A percentile compares a stretch with the other conserved stretches of the same genome.
These are phyloP conservation scores for Cyclotella choctawhatcheeana DNA, from an alignment of 108 stramenopile genomes.

Conservation along the genomic window DNA sequence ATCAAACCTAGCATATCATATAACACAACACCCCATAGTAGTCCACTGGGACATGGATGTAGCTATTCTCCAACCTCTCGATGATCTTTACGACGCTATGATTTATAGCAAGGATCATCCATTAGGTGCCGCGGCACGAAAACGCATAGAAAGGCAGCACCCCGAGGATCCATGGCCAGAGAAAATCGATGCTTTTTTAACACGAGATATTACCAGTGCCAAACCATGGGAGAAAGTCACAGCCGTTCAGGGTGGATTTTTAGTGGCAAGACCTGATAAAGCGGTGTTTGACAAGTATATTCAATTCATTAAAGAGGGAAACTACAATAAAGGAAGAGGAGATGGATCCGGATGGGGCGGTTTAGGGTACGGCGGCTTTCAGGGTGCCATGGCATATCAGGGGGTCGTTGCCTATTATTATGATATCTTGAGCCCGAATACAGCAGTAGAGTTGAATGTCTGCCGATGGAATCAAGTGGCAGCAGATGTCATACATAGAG, in stretches of 20 bases:
- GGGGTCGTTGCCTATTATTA: slow-evolving; percentile 68
- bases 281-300: slow-evolving; percentile 55
- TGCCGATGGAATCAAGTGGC: slow-evolving; percentile 75
- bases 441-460: slow-evolving; percentile 62
- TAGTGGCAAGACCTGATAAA: slow-evolving; percentile 47
- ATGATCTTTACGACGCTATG: slow-evolving; percentile 75
- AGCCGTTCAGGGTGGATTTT: slow-evolving; percentile 68
- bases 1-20: slow-evolving; percentile 67
- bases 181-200: slow-evolving; percentile 58
- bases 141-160: slow-evolving; percentile 48
- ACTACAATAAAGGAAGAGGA: slow-evolving; percentile 49
- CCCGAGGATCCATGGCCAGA: slow-evolving; percentile 48
- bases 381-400: slow-evolving; percentile 71
- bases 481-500: slow-evolving; percentile 59
- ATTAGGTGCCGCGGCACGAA: slow-evolving; percentile 24
- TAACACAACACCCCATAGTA: slow-evolving; percentile 63
- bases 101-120: slow-evolving; percentile 42
- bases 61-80: slow-evolving; percentile 62
- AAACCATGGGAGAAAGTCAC: slow-evolving; percentile 54
- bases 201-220: slow-evolving; percentile 58
- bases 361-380: slow-evolving; percentile 59
- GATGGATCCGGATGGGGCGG: slow-evolving; percentile 58
- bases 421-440: slow-evolving; percentile 49
- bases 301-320: slow-evolving; percentile 54
- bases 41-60: slow-evolving; percentile 78